Percentiles rank a stretch among this genome's conserved stretches.
These are phyloP conservation scores for Neopestalotiopsis clavispora DNA, from an alignment of 2,329 filamentous ascomycete species.

Conservation along the genomic window DNA sequence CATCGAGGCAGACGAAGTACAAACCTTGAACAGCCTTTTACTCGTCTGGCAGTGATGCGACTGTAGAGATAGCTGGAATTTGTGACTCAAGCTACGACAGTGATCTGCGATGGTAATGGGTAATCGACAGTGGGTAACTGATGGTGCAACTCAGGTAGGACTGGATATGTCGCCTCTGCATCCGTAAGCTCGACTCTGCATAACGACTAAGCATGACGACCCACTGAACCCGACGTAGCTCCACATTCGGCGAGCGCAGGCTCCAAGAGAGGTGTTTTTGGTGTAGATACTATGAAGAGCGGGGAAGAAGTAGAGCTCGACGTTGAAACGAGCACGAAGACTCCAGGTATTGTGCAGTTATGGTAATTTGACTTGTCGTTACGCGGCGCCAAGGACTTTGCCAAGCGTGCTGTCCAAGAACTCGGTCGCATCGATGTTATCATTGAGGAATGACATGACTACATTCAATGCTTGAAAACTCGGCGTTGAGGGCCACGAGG, in stretches of 20 bases:
- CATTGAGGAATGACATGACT: slow-evolving; percentile 12
- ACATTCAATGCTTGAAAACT: background rate
- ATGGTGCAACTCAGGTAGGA: too few relatives aligned
- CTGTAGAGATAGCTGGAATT: too few relatives aligned
- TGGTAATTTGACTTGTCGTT: slow-evolving; percentile 12
- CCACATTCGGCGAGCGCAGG: background rate
- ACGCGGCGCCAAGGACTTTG: slow-evolving; percentile 10
- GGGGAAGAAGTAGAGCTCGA: slow-evolving; percentile 2
- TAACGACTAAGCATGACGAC: too few relatives aligned
- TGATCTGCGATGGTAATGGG: too few relatives aligned
- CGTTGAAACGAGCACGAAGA: slow-evolving; percentile 4
- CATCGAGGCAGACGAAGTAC: too few relatives aligned
- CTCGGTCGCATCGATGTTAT: slow-evolving; percentile 16
- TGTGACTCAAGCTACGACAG: too few relatives aligned
- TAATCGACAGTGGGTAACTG: too few relatives aligned
- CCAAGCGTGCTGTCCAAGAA: slow-evolving; percentile 17
- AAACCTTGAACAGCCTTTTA: too few relatives aligned
- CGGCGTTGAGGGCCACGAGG: slow-evolving; percentile 10
- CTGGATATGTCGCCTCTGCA: too few relatives aligned
- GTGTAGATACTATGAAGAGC: background rate
- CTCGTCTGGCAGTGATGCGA: too few relatives aligned
- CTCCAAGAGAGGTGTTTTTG: slow-evolving; percentile 2
- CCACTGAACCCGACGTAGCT: background rate
- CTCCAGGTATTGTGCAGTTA: background rate
- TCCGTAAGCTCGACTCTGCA: too few relatives aligned